phyloP scores from a whole-genome alignment of 1,284 basidiomycete genomes.

The Leccinum huronense region DNA sequence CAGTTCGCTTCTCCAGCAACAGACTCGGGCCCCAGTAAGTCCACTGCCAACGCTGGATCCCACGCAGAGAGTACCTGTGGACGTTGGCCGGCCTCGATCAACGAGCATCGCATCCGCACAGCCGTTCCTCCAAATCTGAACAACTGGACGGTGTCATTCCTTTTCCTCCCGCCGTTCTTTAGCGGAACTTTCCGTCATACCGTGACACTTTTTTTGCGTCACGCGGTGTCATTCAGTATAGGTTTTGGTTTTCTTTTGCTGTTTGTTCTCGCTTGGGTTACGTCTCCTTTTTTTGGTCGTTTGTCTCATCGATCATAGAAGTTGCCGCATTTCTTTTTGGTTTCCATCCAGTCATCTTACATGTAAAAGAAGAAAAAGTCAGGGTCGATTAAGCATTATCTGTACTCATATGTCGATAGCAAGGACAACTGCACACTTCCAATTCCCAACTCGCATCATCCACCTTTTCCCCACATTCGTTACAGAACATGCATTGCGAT shows the following conservation, averaged over 20 bases:
- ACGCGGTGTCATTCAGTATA: constrained; percentile 24
- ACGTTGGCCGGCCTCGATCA: constrained; percentile 32
- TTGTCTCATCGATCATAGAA: constrained; percentile 35
- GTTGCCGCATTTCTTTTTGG: constrained; percentile 19
- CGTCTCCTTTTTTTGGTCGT: constrained; percentile 19
- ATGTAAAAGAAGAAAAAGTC: constrained; percentile 27
- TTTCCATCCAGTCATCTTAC: constrained; percentile 13
- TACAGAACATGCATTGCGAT: constrained; percentile 34
- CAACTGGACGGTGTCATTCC: constrained; percentile 15
- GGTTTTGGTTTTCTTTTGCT: constrained; percentile 20
- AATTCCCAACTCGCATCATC: constrained; percentile 15
- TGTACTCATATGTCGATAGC: constrained; percentile 35
- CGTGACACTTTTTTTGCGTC: constrained; percentile 19
- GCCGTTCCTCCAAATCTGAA: constrained; percentile 25
- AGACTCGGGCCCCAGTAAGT: constrained; percentile 32
- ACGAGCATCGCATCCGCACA: constrained; percentile 23
- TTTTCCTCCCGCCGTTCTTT: constrained; percentile 25
- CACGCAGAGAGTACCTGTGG: constrained; percentile 30
- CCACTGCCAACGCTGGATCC: constrained; percentile 32
- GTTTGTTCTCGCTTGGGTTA: constrained; percentile 28
- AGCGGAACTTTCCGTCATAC: constrained; percentile 24
- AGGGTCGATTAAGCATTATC: constrained; percentile 35
- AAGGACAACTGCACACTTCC: constrained; percentile 16
- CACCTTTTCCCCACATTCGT: constrained; percentile 37
- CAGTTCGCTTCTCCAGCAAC: constrained; percentile 38